phyloP scores from a whole-genome alignment of 2,329 filamentous ascomycete genomes.

The Plenodomus biglobosus region DNA sequence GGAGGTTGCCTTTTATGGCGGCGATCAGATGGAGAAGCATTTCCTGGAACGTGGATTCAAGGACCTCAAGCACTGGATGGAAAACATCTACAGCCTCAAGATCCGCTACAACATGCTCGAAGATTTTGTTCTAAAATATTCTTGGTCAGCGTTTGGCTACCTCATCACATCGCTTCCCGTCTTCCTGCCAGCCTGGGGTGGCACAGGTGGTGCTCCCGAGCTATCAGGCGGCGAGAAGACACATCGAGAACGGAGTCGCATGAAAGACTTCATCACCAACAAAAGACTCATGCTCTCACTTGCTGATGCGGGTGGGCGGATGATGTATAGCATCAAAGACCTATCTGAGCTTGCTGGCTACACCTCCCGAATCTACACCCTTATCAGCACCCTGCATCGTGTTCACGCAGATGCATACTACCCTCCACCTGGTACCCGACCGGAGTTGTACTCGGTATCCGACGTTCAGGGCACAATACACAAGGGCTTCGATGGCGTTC shows the following conservation, averaged over 20 bases:
- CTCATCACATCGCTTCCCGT: slow-evolving; percentile 89
- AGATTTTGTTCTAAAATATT: slow-evolving; percentile 97
- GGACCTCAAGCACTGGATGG: slow-evolving; percentile 95
- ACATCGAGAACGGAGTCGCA: slow-evolving; percentile 76
- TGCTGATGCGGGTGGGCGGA: slow-evolving; percentile 90
- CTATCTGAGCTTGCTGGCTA: slow-evolving; percentile 93
- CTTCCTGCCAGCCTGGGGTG: slow-evolving; percentile 92
- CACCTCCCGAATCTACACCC: slow-evolving; percentile 91
- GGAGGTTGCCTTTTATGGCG: slow-evolving; percentile 96
- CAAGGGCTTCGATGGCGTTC: slow-evolving; percentile 90
- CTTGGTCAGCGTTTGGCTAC: slow-evolving; percentile 97
- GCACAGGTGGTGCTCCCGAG: slow-evolving; percentile 73
- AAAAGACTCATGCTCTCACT: slow-evolving; percentile 97
- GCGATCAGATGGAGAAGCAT: slow-evolving; percentile 90
- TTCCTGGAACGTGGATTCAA: slow-evolving; percentile 91
- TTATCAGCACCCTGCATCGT: slow-evolving; percentile 91
- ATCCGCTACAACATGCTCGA: slow-evolving; percentile 99
- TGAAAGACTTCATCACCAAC: slow-evolving; percentile 99
- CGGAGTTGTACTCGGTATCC: slow-evolving; percentile 83
- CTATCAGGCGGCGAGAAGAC: slow-evolving; percentile 54
- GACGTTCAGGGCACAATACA: slow-evolving; percentile 94
- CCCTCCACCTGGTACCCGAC: slow-evolving; percentile 63
- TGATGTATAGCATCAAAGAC: slow-evolving; percentile 99
- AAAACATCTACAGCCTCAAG: slow-evolving; percentile 95
- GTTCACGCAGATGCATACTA: slow-evolving; percentile 91